Evolutionary conservation across 495 filamentous ascomycete species (phyloP), one percentile per base, ranked within the genome.

Genomic region (Mycothermus thermophilus): DNA sequence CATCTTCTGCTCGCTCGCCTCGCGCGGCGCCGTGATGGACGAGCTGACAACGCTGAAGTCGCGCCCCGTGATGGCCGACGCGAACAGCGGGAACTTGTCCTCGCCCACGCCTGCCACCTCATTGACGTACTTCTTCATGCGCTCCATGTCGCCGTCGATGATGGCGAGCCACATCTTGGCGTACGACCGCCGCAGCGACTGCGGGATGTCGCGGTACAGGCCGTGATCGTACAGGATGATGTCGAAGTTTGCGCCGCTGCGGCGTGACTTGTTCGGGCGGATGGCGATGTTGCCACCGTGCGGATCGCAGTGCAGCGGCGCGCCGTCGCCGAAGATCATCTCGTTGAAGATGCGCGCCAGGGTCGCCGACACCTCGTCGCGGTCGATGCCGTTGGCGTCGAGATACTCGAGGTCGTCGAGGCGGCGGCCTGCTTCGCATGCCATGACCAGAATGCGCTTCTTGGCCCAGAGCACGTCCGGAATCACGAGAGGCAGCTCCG

Each of bases 221-320:
- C 92, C 92, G 56, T 99, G 92, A 48, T 99, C 92, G 54, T 93
- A 94, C n/a, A 97, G 71, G 41, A 99, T 80, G 41, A 99, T 79
- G 48, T 99, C 92, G 47, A 99, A 99, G 51, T 94, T 94, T 19
- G 58, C 50, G n/a, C 71, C 72, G 9, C 50, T 37, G 17, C 46
- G 46, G 7, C 50, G 28, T 11, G 36, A 42, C 18, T 30, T 5
- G 46, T 85, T 87, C 46, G 75, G 72, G 18, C 90, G 75, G 41
- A 99, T 85, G 18, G 92, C 90, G 19, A 96, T 83, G 53, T 99
- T 99, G 20, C 92, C 92, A 35, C 87, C 90, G 49, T 99, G 92
- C 3, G 92, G 92, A 50, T 99, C 92, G 55, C 92, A 99, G 60
- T 99, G 92, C 22, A 99, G 64, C 0, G 88, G 83, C 2, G 90